These are phyloP conservation scores for Ophiostoma angusticollis DNA, from an alignment of 2,329 filamentous ascomycete species.

Conservation along the genomic window DNA sequence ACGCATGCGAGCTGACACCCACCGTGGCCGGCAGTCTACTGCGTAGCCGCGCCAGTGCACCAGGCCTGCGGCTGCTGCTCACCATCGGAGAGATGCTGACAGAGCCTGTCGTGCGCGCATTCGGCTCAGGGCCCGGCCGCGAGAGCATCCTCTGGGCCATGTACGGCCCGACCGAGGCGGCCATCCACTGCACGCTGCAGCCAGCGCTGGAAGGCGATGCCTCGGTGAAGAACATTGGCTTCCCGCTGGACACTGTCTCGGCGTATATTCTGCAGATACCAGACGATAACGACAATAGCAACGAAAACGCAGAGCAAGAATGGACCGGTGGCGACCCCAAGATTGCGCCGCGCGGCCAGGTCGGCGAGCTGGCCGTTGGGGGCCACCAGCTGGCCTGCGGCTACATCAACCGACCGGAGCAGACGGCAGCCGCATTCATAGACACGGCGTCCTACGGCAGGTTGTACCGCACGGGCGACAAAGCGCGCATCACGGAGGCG, in stretches of 20 bases:
- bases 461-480: slow-evolving; percentile 78
- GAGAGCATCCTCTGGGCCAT: slow-evolving; percentile 71
- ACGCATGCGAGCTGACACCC: slow-evolving; percentile 80
- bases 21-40: slow-evolving; percentile 73
- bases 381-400: slow-evolving; percentile 66
- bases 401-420: slow-evolving; percentile 69
- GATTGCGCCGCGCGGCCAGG: slow-evolving; percentile 50
- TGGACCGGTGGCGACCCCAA: slow-evolving; percentile 6
- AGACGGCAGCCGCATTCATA: slow-evolving; percentile 62
- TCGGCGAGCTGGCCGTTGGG: slow-evolving; percentile 71
- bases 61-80: slow-evolving; percentile 55
- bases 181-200: slow-evolving; percentile 77
- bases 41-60: slow-evolving; percentile 51
- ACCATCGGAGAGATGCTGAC: slow-evolving; percentile 94
- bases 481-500: slow-evolving; percentile 52
- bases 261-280: slow-evolving; percentile 52
- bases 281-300: slow-evolving; percentile 10
- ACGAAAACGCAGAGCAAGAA: background rate
- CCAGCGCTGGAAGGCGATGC: slow-evolving; percentile 43
- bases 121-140: slow-evolving; percentile 44
- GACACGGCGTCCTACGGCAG: slow-evolving; percentile 46
- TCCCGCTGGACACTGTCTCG: slow-evolving; percentile 70
- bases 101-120: slow-evolving; percentile 61
- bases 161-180: slow-evolving; percentile 88
- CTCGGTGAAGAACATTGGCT: slow-evolving; percentile 57